These are phyloP conservation scores for Rubia yunnanensis DNA, from an alignment of 257 asterid species.

Conservation along the genomic window DNA sequence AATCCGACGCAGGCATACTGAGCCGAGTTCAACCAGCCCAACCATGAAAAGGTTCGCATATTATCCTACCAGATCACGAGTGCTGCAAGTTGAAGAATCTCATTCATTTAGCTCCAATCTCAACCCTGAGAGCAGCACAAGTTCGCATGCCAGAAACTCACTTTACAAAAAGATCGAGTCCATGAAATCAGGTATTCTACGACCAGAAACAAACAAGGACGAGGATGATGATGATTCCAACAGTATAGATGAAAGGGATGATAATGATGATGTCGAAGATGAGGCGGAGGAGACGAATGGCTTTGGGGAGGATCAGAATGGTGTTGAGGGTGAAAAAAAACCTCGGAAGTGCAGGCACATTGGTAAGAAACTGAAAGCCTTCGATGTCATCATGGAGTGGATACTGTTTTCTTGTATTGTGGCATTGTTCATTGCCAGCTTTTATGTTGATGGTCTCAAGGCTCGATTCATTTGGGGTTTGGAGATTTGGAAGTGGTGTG, in stretches of 20 bases:
- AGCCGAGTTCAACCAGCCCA: neutral
- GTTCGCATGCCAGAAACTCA: neutral
- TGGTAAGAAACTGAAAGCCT: constrained; percentile 11
- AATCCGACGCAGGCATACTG: neutral
- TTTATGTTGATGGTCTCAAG: neutral
- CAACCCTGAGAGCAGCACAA: neutral
- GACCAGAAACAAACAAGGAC: neutral
- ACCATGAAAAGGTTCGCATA: neutral
- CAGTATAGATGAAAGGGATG: neutral
- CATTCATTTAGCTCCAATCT: neutral
- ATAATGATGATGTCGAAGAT: neutral
- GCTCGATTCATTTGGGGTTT: constrained; percentile 8
- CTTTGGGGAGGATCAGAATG: no score
- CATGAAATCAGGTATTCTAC: constrained; percentile 5
- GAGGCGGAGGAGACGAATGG: neutral
- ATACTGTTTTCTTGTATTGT: neutral
- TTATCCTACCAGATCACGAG: neutral
- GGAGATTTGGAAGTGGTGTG: constrained; percentile 24
- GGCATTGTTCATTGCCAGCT: constrained; percentile 7
- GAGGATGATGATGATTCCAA: constrained; percentile 2
- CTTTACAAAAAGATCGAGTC: constrained; percentile 7
- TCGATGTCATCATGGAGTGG: constrained; percentile 12
- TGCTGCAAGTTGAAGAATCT: neutral
- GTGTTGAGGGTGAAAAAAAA: neutral
- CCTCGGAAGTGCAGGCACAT: neutral